phyloP scores from a whole-genome alignment of 768 basidiomycete genomes.

The Pholiota molesta region DNA sequence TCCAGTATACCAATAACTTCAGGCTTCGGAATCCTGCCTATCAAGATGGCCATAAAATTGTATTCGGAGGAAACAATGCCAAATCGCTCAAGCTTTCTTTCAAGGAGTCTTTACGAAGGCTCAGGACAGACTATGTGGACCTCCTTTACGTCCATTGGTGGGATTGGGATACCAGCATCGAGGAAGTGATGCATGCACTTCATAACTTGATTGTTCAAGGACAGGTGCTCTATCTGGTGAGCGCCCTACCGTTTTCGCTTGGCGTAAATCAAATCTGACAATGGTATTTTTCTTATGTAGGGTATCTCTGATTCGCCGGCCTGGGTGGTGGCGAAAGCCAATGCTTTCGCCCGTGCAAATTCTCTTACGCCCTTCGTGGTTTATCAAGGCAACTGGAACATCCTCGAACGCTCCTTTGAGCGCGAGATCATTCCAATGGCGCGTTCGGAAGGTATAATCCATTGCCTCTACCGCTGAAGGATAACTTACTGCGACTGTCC shows the following conservation, averaged over 20 bases:
- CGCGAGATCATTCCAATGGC: slow-evolving; percentile 56
- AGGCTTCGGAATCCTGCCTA: slow-evolving; percentile 28
- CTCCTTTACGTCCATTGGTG: slow-evolving; percentile 51
- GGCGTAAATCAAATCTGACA: neutral
- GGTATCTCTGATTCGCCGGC: slow-evolving; percentile 48
- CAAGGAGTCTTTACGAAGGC: slow-evolving; percentile 45
- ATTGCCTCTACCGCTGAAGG: neutral
- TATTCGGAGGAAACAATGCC: slow-evolving; percentile 52
- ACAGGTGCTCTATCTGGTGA: slow-evolving; percentile 52
- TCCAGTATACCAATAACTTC: slow-evolving; percentile 34
- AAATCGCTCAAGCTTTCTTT: slow-evolving; percentile 39
- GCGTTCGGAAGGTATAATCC: slow-evolving; percentile 38
- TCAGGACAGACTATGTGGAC: slow-evolving; percentile 49
- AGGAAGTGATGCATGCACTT: slow-evolving; percentile 59
- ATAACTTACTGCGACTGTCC: neutral
- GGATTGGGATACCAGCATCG: slow-evolving; percentile 54
- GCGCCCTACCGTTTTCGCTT: neutral
- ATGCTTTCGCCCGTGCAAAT: slow-evolving; percentile 52
- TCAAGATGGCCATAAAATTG: slow-evolving; percentile 32
- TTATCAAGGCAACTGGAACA: slow-evolving; percentile 53
- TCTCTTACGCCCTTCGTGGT: slow-evolving; percentile 54
- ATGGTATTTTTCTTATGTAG: slow-evolving; percentile 15
- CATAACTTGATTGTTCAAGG: slow-evolving; percentile 53
- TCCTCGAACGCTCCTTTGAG: slow-evolving; percentile 50
- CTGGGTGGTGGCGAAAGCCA: slow-evolving; percentile 51